These are phyloP conservation scores for Penicillium sclerotigenum DNA, from an alignment of 2,329 filamentous ascomycete species.

Conservation along the genomic window DNA sequence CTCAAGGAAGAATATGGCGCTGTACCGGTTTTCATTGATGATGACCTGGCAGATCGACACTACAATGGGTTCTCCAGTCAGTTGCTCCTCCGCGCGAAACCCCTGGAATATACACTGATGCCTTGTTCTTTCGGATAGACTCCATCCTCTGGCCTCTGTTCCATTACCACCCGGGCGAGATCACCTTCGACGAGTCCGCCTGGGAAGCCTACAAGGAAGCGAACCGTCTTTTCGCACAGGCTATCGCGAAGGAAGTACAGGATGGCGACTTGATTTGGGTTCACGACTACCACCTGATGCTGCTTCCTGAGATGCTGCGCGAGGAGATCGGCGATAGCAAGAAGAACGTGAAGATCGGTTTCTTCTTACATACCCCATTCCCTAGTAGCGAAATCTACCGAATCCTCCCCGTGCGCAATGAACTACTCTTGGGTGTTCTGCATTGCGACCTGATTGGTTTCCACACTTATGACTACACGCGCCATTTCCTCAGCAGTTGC, in stretches of 20 bases:
- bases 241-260: slow-evolving; percentile 79
- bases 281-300: slow-evolving; percentile 97
- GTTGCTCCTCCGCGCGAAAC: slow-evolving; percentile 29
- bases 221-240: slow-evolving; percentile 86
- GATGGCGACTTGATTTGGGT: slow-evolving; percentile 97
- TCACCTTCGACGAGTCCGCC: slow-evolving; percentile 92
- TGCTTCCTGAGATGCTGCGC: slow-evolving; percentile 90
- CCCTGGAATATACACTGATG: slow-evolving; percentile 1
- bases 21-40: slow-evolving; percentile 87
- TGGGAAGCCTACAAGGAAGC: slow-evolving; percentile 93
- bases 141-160: slow-evolving; percentile 98
- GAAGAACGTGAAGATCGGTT: slow-evolving; percentile 95
- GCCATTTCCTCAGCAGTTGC: slow-evolving; percentile 94
- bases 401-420: slow-evolving; percentile 87
- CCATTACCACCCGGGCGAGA: slow-evolving; percentile 97
- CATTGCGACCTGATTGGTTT: slow-evolving; percentile 96
- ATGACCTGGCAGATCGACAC: slow-evolving; percentile 88
- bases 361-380: slow-evolving; percentile 97
- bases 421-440: slow-evolving; percentile 79
- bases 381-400: slow-evolving; percentile 96
- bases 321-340: slow-evolving; percentile 77
- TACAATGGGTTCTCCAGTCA: slow-evolving; percentile 97
- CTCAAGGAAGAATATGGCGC: slow-evolving; percentile 85
- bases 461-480: slow-evolving; percentile 98
- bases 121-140: slow-evolving; percentile 52